These are phyloP conservation scores for Cercospora zeae-maydis DNA, from an alignment of 2,329 filamentous ascomycete species.

Conservation along the genomic window DNA sequence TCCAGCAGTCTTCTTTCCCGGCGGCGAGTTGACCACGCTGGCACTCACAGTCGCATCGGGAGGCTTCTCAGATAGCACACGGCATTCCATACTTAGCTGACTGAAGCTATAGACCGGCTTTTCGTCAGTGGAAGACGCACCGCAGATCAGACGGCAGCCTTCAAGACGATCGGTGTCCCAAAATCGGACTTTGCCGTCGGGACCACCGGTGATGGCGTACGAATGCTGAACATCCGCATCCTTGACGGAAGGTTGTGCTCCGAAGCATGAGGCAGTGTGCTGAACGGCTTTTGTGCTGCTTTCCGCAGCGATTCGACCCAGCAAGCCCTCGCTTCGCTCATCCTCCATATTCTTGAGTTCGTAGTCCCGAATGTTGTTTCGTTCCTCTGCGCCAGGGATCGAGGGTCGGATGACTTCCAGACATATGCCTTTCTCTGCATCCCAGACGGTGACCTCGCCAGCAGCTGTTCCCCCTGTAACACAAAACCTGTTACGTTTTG, in stretches of 20 bases:
- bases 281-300: slow-evolving; percentile 11
- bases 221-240: slow-evolving; percentile 69
- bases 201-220: slow-evolving; percentile 82
- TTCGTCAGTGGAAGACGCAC: slow-evolving; percentile 58
- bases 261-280: slow-evolving; percentile 52
- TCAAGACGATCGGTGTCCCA: slow-evolving; percentile 84
- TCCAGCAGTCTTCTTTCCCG: slow-evolving; percentile 31
- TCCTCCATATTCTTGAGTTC: slow-evolving; percentile 87
- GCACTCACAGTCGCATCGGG: slow-evolving; percentile 21
- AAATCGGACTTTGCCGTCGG: slow-evolving; percentile 86
- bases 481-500: slow-evolving; percentile 78
- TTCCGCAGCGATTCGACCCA: slow-evolving; percentile 65
- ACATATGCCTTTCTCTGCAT: slow-evolving; percentile 84
- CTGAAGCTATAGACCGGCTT: slow-evolving; percentile 65
- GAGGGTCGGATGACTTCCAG: slow-evolving; percentile 78
- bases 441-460: slow-evolving; percentile 92
- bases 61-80: slow-evolving; percentile 39
- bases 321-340: slow-evolving; percentile 80
- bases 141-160: slow-evolving; percentile 75
- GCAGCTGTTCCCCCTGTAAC: slow-evolving; percentile 82
- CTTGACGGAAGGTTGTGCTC: slow-evolving; percentile 66
- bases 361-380: slow-evolving; percentile 57
- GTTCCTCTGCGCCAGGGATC: slow-evolving; percentile 52
- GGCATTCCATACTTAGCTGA: slow-evolving; percentile 42
- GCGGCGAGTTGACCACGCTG: slow-evolving; percentile 35